Base-by-base conservation (phyloP, 2,329 filamentous ascomycete genomes). In the Ophiostoma montium region DNA sequence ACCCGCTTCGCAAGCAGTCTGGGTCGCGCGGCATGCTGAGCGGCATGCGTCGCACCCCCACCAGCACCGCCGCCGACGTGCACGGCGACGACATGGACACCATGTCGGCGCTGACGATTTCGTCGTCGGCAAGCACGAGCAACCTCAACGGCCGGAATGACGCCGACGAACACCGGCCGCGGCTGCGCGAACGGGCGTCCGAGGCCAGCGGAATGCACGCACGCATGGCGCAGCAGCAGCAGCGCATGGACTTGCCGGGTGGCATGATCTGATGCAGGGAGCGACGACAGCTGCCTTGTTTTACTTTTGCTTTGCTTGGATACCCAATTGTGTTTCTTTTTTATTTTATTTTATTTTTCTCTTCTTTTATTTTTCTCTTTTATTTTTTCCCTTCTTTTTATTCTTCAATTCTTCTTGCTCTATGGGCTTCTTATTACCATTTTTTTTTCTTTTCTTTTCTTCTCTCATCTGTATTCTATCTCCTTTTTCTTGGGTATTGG, bases 1-100 rank as follows among this genome's bases (percentile, higher is more conserved):
- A 79, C 57, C 76, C 76, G 27, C 68, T 73, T 45, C 69, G 76
- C 10, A 65, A 63, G 43, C 62, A 65, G 45, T 63, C 69, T 12
- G 61, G 59, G 12, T 60, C 62, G 0, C 62, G 72, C 48, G 69
- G 67, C 10, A 60, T 66, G 1, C 58, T 67, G n/a, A 64, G 63
- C 21, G 61, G 62, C 3, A 53, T 68, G 18, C 55, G 61, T 35
- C 62, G 64, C 16, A 16, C 60, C 38, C 23, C 23, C 59, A 33
- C 38, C 30, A 32, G 35, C 19, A 21, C 21, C n/a, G 46, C 8
- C 23, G n/a, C n/a, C n/a, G n/a, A 35, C 12, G 35, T 33, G 12
- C 23, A 31, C 12, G 62, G 62, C 5, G 66, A 68, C 11, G 62
- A 64, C 30, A 50, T 52, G 49, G 39, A 60, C 50, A 55, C 35